phyloP scores from a whole-genome alignment of 1,139 yeast species.

The Candida pseudoviswanathii region DNA sequence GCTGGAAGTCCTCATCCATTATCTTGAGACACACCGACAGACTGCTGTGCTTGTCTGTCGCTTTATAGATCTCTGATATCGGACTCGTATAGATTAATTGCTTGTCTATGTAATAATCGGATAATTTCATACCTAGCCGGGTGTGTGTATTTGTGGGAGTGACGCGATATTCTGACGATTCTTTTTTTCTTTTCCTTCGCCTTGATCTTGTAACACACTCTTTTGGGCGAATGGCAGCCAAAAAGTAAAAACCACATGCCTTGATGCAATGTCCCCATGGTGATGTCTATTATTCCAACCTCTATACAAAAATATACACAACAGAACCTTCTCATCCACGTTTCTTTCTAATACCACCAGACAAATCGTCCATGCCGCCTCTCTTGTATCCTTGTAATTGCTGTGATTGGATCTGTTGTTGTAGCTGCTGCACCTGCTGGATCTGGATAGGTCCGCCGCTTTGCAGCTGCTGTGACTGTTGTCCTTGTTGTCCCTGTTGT shows the following conservation, averaged over 20 bases:
- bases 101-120: slow-evolving; percentile 21
- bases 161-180: background rate
- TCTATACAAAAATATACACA: background rate
- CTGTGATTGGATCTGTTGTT: slow-evolving; percentile 7
- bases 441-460: background rate
- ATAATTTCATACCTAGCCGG: slow-evolving; percentile 9
- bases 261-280: background rate
- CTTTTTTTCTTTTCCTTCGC: background rate
- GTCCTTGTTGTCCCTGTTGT: slow-evolving; percentile 14
- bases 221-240: no score
- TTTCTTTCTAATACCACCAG: slow-evolving; percentile 4
- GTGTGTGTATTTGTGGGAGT: background rate
- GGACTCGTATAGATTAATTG: slow-evolving; percentile 37
- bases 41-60: slow-evolving; percentile 19
- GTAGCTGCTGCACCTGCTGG: slow-evolving; percentile 5
- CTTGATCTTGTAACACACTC: background rate
- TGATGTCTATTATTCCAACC: background rate
- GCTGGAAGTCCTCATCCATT: slow-evolving; percentile 39
- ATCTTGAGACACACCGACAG: slow-evolving; percentile 36
- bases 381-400: slow-evolving; percentile 7
- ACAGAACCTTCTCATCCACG: background rate
- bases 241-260: background rate
- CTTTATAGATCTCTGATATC: slow-evolving; percentile 36
- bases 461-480: background rate
- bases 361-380: slow-evolving; percentile 4